Evolutionary conservation across 257 asterid genomes (phyloP).

Genomic region (Lithospermum erythrorhizon): DNA sequence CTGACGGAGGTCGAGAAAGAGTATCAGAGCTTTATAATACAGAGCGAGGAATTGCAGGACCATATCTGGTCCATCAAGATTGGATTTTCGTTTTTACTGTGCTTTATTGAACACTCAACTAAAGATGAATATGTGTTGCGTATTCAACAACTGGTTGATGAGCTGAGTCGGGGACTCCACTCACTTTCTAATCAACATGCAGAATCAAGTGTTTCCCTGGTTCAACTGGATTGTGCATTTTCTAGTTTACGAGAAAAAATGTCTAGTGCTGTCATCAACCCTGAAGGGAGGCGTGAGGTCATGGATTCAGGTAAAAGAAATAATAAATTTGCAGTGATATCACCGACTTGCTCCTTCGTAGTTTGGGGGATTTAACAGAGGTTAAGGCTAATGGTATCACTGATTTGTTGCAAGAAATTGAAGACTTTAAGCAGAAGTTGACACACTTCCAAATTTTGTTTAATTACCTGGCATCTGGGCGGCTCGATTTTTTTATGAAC

Average conservation of each 20-base stretch:
- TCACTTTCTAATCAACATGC: neutral
- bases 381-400: neutral
- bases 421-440: neutral
- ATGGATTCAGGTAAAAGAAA: neutral
- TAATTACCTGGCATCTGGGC: neutral
- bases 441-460: neutral
- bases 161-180: neutral
- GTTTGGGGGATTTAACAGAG: neutral
- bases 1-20: neutral
- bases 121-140: neutral
- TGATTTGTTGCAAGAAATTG: neutral
- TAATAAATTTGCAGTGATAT: neutral
- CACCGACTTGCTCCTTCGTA: neutral
- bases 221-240: neutral
- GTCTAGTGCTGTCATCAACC: neutral
- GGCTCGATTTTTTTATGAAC: neutral
- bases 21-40: neutral
- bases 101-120: neutral
- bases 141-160: neutral
- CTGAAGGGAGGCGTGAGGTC: neutral
- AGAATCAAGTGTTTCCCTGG: neutral
- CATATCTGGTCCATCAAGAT: neutral
- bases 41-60: neutral
- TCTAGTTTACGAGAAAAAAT: neutral
- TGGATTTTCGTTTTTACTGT: neutral